A percentile compares a stretch with the other conserved stretches of the same genome.
Evolutionary conservation across 345 rosid species (phyloP).

Genomic region (Sisymbrium altissimum): DNA sequence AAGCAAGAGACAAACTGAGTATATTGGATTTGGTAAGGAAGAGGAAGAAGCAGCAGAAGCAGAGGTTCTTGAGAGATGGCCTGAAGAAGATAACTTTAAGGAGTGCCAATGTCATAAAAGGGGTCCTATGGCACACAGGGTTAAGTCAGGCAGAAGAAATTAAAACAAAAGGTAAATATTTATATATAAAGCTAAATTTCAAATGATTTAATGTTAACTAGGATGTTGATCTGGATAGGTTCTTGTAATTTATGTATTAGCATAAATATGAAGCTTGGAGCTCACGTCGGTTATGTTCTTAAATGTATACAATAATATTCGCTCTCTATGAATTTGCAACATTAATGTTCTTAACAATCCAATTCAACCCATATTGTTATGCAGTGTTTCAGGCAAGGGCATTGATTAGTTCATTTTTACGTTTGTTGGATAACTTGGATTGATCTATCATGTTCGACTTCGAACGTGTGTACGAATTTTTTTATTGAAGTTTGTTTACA

Average conservation of each 20-base stretch:
- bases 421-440: not conserved
- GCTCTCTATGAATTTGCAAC: slow-evolving; percentile 14
- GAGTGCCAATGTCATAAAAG: slow-evolving; percentile 25
- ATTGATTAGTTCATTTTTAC: not conserved
- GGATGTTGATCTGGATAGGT: not conserved
- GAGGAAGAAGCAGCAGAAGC: slow-evolving; percentile 24
- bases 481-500: not conserved
- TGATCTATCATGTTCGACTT: not conserved
- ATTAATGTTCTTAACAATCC: not conserved
- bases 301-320: not conserved
- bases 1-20: slow-evolving; percentile 19
- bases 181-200: not conserved
- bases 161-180: slow-evolving; percentile 18
- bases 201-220: not conserved
- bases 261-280: slow-evolving; percentile 2
- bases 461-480: not conserved
- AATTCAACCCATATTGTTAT: not conserved
- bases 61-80: slow-evolving; percentile 26
- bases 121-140: slow-evolving; percentile 39
- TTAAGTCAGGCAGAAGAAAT: slow-evolving; percentile 33
- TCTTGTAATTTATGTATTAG: slow-evolving; percentile 13
- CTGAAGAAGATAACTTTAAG: slow-evolving; percentile 25
- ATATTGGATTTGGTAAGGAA: slow-evolving; percentile 14
- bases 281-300: slow-evolving; percentile 18
- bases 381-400: not conserved